Evolutionary conservation across 139 green algal species (phyloP), one percentile per base, ranked within the genome.

Genomic region (Auxenochlorella protothecoides): DNA sequence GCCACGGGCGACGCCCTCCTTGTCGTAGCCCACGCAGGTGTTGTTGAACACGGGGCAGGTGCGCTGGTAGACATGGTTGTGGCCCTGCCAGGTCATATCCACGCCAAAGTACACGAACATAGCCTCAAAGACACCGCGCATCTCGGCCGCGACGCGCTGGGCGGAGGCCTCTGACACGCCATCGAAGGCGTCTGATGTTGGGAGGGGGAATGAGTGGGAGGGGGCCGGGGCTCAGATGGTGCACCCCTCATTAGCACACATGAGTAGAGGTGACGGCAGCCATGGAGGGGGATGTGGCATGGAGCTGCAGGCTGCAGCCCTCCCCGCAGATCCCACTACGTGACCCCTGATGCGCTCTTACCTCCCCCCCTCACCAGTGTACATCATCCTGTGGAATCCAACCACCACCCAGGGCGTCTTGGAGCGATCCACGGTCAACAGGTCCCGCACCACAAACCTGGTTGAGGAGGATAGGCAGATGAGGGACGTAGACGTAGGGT

Each of bases 1-100:
- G 3, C 56, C 83, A 0, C 2, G 14, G 9, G 75, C 74, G 7
- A 53, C 68, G 57, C 81, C 77, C 15, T 84, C 76, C 3, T 15
- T 15, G 15, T 72, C 67, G 3, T 65, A n/a, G 5, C 57, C 65
- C 64, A 80, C 52, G 68, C 79, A 87, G 8, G 10, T 62, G 15
- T 71, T 53, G 3, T 69, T 72, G 44, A 71, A 65, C 61, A 80
- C 67, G 9, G 76, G 76, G 62, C 79, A 84, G 16, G 72, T 79
- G 55, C 79, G 68, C 67, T 84, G 72, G 69, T 84, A 84, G 54
- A 59, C 74, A 70, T 84, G 79, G 68, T 81, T 62, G 69, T 84
- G 79, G 12, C 79, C 79, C 16, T 67, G 63, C 63, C 53, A 27
- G n/a, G 14, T 51, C 63, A 67, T 67, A 27, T 44, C 27, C 27